Evolutionary conservation across 768 basidiomycete species (phyloP).

Genomic region (Tremella fuciformis): DNA sequence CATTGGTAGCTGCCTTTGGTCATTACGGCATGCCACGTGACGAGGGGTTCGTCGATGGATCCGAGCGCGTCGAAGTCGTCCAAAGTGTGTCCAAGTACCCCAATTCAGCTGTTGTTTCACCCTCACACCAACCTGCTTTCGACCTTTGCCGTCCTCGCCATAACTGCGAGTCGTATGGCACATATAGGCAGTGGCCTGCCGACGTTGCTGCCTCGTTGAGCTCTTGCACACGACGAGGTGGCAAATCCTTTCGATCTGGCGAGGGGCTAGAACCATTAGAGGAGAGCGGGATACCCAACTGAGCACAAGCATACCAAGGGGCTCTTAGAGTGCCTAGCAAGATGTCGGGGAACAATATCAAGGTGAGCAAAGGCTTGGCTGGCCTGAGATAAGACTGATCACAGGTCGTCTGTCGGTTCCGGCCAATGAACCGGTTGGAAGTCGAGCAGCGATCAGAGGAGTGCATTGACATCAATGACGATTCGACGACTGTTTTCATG

Average conservation of each 20-base stretch:
- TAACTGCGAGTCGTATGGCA: too few species aligned
- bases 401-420: slow-evolving; percentile 63
- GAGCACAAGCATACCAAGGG: too few species aligned
- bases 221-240: neutral
- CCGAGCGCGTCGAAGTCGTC: slow-evolving; percentile 1
- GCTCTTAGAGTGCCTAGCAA: slow-evolving; percentile 1
- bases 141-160: too few species aligned
- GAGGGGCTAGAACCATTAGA: neutral
- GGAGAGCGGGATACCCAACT: too few species aligned
- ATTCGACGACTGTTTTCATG: slow-evolving; percentile 79
- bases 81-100: too few species aligned
- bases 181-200: too few species aligned
- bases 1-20: neutral
- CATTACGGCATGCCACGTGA: slow-evolving; percentile 3
- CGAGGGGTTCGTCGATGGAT: neutral
- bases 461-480: slow-evolving; percentile 83
- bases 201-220: too few species aligned
- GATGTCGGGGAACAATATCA: slow-evolving; percentile 52
- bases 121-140: too few species aligned
- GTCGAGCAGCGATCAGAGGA: slow-evolving; percentile 72
- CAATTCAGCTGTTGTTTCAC: too few species aligned
- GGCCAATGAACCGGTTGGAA: slow-evolving; percentile 90
- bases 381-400: neutral
- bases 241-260: neutral
- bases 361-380: slow-evolving; percentile 32